These are phyloP conservation scores for Bolboschoenus planiculmis DNA, from an alignment of 176 grass and related monocot genomes.

Conservation along the genomic window DNA sequence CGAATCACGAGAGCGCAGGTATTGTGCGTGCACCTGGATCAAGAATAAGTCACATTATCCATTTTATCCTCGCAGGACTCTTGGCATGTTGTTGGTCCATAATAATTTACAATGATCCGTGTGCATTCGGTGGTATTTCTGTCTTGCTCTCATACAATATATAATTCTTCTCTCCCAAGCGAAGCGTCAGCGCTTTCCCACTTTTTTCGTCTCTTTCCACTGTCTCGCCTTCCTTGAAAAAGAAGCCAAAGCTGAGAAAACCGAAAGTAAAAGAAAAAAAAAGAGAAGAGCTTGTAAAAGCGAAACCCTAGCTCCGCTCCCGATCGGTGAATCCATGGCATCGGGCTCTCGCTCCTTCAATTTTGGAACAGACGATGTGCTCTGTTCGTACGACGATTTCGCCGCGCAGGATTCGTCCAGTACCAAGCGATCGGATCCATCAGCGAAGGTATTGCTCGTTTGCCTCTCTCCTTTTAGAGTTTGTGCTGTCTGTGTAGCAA, in stretches of 20 bases:
- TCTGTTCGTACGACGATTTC: constrained; percentile 43
- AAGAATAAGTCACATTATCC: background rate
- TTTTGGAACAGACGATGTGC: constrained; percentile 43
- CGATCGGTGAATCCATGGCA: constrained; percentile 13
- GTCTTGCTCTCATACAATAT: background rate
- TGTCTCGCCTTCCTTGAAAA: background rate
- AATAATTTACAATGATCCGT: background rate
- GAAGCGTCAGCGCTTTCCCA: background rate
- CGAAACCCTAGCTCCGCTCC: constrained; percentile 28
- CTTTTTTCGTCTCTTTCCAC: constrained; percentile 1
- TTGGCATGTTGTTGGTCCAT: background rate
- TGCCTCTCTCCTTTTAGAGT: background rate
- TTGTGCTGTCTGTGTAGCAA: background rate
- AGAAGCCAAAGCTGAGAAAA: background rate
- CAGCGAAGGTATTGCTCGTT: constrained; percentile 29
- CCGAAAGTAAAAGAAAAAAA: background rate
- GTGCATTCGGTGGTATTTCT: background rate
- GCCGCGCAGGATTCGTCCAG: constrained; percentile 21
- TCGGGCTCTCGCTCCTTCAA: constrained; percentile 37
- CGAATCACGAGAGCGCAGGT: background rate
- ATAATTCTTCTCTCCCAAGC: constrained; percentile 4
- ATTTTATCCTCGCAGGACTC: background rate
- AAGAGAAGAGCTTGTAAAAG: background rate
- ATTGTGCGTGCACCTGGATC: background rate
- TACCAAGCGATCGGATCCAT: constrained; percentile 34